A percentile compares a stretch with the other conserved stretches of the same genome.
phyloP scores from a whole-genome alignment of 345 rosid genomes.

The Citrus glauca region DNA sequence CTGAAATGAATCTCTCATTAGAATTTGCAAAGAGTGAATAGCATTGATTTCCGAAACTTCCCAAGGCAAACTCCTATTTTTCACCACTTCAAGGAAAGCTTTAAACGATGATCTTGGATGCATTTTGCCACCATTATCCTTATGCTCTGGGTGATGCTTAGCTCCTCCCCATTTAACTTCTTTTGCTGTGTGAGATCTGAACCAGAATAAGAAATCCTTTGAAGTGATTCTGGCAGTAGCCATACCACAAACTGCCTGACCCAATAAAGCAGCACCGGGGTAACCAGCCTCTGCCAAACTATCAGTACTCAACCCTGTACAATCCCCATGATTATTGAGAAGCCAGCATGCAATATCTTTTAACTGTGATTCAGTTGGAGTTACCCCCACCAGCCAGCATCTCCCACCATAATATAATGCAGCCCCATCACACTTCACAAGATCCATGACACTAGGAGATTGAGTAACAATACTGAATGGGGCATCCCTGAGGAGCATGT shows the following conservation, averaged over 20 bases:
- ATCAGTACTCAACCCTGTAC: slow-evolving; percentile 70
- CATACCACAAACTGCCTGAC: slow-evolving; percentile 83
- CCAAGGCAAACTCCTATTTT: slow-evolving; percentile 77
- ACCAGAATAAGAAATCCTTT: slow-evolving; percentile 79
- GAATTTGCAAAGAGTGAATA: slow-evolving; percentile 71
- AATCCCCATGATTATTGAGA: slow-evolving; percentile 58
- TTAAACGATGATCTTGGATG: slow-evolving; percentile 80
- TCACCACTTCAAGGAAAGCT: slow-evolving; percentile 80
- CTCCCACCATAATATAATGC: slow-evolving; percentile 56
- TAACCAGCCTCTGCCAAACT: slow-evolving; percentile 71
- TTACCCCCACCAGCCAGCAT: slow-evolving; percentile 72
- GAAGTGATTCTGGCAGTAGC: slow-evolving; percentile 69
- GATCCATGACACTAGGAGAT: slow-evolving; percentile 82
- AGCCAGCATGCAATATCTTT: slow-evolving; percentile 66
- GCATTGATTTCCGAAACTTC: slow-evolving; percentile 77
- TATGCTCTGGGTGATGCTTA: slow-evolving; percentile 62
- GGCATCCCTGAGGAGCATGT: slow-evolving; percentile 80
- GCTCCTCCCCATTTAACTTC: slow-evolving; percentile 92
- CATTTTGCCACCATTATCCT: slow-evolving; percentile 66
- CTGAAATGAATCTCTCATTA: slow-evolving; percentile 65
- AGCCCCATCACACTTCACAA: slow-evolving; percentile 90
- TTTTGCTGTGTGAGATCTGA: slow-evolving; percentile 77
- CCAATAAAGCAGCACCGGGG: slow-evolving; percentile 61
- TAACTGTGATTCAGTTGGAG: slow-evolving; percentile 72
- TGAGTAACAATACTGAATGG: slow-evolving; percentile 75